Evolutionary conservation across 768 basidiomycete species (phyloP).

Genomic region (Lepiota venenata): DNA sequence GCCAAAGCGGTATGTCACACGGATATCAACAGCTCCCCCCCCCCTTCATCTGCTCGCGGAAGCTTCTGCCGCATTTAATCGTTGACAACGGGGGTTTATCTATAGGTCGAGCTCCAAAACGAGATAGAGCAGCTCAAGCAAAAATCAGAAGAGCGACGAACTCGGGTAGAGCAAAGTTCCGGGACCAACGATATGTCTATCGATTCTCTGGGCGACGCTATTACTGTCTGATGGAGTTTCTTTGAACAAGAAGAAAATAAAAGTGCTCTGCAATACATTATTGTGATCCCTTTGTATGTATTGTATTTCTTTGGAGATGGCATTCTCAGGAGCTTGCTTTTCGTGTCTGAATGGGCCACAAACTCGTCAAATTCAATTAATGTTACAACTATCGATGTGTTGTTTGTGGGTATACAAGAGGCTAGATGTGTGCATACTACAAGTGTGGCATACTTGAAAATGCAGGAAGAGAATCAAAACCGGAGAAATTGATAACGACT

Average conservation of each 20-base stretch:
- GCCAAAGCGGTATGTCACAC: slow-evolving; percentile 45
- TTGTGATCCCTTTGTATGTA: neutral
- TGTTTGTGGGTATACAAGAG: slow-evolving; percentile 4
- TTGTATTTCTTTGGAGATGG: neutral
- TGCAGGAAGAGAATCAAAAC: neutral
- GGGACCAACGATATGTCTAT: slow-evolving; percentile 18
- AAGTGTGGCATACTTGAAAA: neutral
- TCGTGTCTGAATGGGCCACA: neutral
- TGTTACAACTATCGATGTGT: slow-evolving; percentile 4
- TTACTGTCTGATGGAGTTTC: slow-evolving; percentile 12
- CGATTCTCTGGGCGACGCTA: slow-evolving; percentile 14
- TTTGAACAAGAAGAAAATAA: too few species aligned
- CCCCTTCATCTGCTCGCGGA: neutral
- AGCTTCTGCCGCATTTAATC: neutral
- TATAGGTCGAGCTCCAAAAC: slow-evolving; percentile 51
- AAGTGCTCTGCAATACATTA: neutral
- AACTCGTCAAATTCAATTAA: slow-evolving; percentile 10
- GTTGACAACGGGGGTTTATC: neutral
- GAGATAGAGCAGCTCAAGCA: slow-evolving; percentile 57
- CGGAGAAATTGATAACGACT: neutral
- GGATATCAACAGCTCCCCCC: neutral
- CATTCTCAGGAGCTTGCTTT: neutral
- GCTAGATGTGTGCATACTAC: slow-evolving; percentile 1
- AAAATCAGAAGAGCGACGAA: slow-evolving; percentile 42
- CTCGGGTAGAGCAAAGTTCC: slow-evolving; percentile 16